These are phyloP conservation scores for Gossypium turneri DNA, from an alignment of 345 rosid genomes.

Conservation along the genomic window DNA sequence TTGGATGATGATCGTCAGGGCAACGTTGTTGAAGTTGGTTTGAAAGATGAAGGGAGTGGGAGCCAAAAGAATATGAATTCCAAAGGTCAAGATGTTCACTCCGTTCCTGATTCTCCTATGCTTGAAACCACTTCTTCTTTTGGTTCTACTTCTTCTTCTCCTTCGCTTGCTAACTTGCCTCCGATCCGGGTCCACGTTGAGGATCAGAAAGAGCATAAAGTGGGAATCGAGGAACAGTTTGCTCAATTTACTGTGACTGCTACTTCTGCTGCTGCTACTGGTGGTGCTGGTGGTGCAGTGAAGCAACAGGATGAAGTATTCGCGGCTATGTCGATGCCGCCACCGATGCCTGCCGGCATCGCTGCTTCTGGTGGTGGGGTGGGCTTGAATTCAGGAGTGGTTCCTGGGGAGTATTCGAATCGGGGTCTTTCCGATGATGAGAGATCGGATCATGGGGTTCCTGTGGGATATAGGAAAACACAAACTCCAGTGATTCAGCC, in stretches of 20 bases:
- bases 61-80: conserved; percentile 36
- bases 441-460: conserved; percentile 80
- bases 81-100: conserved; percentile 60
- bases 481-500: conserved; percentile 41
- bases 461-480: conserved; percentile 54
- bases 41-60: conserved; percentile 41
- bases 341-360: conserved; percentile 44
- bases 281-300: conserved; percentile 19
- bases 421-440: conserved; percentile 80
- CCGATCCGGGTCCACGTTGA: conserved; percentile 79
- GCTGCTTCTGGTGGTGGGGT: conserved; percentile 46
- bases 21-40: conserved; percentile 30
- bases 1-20: conserved; percentile 50
- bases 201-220: conserved; percentile 55
- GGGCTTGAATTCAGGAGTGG: conserved; percentile 32
- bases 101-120: conserved; percentile 94
- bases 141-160: conserved; percentile 90
- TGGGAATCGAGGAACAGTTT: conserved; percentile 31
- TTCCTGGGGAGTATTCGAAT: conserved; percentile 45
- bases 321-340: conserved; percentile 48
- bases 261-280: not conserved
- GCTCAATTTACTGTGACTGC: not conserved
- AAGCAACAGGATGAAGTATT: conserved; percentile 62
- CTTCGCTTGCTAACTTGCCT: conserved; percentile 79
- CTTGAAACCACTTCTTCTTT: conserved; percentile 83